A percentile compares a stretch with the other conserved stretches of the same genome.
These are phyloP conservation scores for Mrakia frigida DNA, from an alignment of 768 basidiomycete genomes.

Conservation along the genomic window DNA sequence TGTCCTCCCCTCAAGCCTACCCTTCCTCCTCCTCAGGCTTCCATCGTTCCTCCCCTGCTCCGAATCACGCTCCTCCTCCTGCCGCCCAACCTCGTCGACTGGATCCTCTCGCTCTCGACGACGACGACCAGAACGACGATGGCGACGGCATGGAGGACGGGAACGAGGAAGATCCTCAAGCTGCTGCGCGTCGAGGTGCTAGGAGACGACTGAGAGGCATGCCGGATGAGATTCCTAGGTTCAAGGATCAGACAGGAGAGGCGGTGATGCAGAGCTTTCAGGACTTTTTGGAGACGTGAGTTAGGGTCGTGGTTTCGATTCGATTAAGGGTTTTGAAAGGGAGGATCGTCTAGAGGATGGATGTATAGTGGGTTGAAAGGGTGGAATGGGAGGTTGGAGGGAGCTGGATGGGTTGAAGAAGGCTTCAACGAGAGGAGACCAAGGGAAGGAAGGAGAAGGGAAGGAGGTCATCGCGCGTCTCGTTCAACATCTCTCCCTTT, in stretches of 20 bases:
- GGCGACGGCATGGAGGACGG: conserved; percentile 10
- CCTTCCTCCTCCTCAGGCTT: conserved; percentile 8
- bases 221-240: conserved; percentile 66
- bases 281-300: conserved; percentile 83
- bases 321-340: no score
- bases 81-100: background rate
- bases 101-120: conserved; percentile 22
- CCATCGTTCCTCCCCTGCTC: conserved; percentile 1
- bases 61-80: background rate
- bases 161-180: conserved; percentile 10
- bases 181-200: background rate
- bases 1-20: conserved; percentile 10
- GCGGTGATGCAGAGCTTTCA: conserved; percentile 89
- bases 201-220: conserved; percentile 29
- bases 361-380: background rate
- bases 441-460: background rate
- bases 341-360: background rate
- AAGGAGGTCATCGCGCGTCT: background rate
- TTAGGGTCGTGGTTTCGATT: conserved; percentile 37
- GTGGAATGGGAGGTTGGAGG: background rate
- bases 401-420: conserved; percentile 7
- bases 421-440: background rate
- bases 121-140: conserved; percentile 5
- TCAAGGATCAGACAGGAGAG: conserved; percentile 92
- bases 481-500: background rate